A percentile compares a stretch with the other conserved stretches of the same genome.
Evolutionary conservation across 495 filamentous ascomycete species (phyloP).

Genomic region (Podospora didyma): DNA sequence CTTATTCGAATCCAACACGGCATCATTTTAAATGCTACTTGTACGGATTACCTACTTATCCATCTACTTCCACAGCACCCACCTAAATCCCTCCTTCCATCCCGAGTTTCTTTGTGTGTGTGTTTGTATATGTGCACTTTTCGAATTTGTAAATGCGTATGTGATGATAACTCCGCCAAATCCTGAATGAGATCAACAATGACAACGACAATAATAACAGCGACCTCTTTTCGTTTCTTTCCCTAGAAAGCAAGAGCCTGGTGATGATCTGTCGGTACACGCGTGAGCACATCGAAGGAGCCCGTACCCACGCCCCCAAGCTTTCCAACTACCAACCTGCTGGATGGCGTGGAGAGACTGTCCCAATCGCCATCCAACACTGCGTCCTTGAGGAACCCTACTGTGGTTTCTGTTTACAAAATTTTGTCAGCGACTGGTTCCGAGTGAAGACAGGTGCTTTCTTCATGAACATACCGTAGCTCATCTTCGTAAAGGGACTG

Average conservation of each 20-base stretch:
- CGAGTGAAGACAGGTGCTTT: not conserved
- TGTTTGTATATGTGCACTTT: no score
- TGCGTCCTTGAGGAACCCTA: conserved; percentile 87
- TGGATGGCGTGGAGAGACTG: conserved; percentile 77
- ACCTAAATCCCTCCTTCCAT: no score
- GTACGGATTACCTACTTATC: no score
- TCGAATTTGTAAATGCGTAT: no score
- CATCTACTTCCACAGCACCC: no score
- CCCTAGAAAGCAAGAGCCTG: conserved; percentile 12
- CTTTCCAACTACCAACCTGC: conserved; percentile 83
- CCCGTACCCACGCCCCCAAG: conserved; percentile 82
- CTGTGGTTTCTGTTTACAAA: conserved; percentile 63
- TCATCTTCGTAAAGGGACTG: conserved; percentile 95
- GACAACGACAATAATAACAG: not conserved
- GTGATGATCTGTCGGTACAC: conserved; percentile 36
- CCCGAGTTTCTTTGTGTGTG: no score
- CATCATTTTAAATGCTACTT: no score
- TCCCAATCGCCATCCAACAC: conserved; percentile 88
- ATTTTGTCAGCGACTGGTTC: conserved; percentile 2
- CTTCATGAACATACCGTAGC: conserved; percentile 55
- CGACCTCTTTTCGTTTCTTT: not conserved
- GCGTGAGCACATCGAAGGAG: conserved; percentile 76
- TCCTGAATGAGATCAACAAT: not conserved
- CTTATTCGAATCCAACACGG: no score
- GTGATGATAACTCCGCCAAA: not conserved